phyloP scores from a whole-genome alignment of 2,329 filamentous ascomycete genomes.

The Zymoseptoria crescenta region DNA sequence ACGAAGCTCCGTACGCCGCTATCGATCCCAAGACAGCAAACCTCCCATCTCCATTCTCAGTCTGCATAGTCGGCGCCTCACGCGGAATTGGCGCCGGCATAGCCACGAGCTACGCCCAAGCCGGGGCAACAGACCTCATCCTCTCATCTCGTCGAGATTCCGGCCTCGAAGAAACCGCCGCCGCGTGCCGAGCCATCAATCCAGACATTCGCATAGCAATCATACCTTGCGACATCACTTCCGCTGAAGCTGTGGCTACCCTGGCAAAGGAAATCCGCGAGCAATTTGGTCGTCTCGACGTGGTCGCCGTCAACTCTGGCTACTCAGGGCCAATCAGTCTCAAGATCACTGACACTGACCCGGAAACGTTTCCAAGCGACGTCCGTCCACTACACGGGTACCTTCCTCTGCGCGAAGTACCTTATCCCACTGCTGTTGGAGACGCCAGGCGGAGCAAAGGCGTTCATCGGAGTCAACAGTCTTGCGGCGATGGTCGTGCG shows the following conservation, averaged over 20 bases:
- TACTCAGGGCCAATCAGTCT: slow-evolving; percentile 15
- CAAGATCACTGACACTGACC: slow-evolving; percentile 19
- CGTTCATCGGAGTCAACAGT: slow-evolving; percentile 31
- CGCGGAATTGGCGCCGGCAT: slow-evolving; percentile 29
- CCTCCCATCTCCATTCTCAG: slow-evolving; percentile 25
- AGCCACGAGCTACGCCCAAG: slow-evolving; percentile 29
- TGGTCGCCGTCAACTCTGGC: slow-evolving; percentile 22
- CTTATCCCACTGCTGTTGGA: slow-evolving; percentile 19
- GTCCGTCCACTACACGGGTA: slow-evolving; percentile 25
- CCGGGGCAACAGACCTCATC: slow-evolving; percentile 28
- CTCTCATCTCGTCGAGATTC: slow-evolving; percentile 27
- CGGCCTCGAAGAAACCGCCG: slow-evolving; percentile 24
- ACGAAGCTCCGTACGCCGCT: slow-evolving; percentile 3
- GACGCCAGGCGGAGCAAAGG: slow-evolving; percentile 16
- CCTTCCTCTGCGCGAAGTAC: slow-evolving; percentile 24
- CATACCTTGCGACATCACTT: slow-evolving; percentile 22
- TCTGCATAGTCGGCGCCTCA: slow-evolving; percentile 32
- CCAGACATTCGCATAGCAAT: slow-evolving; percentile 22
- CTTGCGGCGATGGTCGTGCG: slow-evolving; percentile 27
- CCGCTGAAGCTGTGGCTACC: slow-evolving; percentile 9
- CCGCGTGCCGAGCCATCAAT: slow-evolving; percentile 21
- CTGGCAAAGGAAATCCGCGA: slow-evolving; percentile 13
- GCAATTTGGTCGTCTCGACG: slow-evolving; percentile 20
- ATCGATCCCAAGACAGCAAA: slow-evolving; percentile 8
- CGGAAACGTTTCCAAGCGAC: slow-evolving; percentile 17